These are phyloP conservation scores for Asterophora parasitica DNA, from an alignment of 768 basidiomycete genomes.

Conservation along the genomic window DNA sequence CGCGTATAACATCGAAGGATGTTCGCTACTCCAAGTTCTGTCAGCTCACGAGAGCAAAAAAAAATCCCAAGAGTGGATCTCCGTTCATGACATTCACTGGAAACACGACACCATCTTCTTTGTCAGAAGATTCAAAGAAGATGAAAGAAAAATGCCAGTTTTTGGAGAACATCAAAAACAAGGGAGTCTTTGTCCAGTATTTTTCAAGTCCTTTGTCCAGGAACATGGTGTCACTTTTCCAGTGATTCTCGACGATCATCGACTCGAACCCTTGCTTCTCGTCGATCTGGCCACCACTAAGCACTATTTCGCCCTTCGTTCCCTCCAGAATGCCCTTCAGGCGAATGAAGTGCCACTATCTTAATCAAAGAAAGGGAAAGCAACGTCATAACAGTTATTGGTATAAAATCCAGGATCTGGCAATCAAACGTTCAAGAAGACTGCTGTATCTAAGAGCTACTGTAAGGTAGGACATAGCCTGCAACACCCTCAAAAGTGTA, in stretches of 20 bases:
- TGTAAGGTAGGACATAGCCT: neutral
- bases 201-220: too few species aligned
- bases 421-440: too few species aligned
- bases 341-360: constrained; percentile 54
- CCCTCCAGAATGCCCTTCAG: constrained; percentile 44
- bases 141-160: too few species aligned
- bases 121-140: too few species aligned
- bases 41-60: neutral
- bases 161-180: too few species aligned
- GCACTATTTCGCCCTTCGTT: constrained; percentile 53
- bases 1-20: constrained; percentile 59
- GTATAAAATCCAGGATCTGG: too few species aligned
- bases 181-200: too few species aligned
- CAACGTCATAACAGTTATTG: too few species aligned
- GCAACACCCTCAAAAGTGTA: neutral
- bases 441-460: too few species aligned
- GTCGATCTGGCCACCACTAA: constrained; percentile 46
- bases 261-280: constrained; percentile 49
- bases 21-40: constrained; percentile 39
- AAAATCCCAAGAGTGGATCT: constrained; percentile 52
- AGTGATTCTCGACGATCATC: constrained; percentile 55
- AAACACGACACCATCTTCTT: too few species aligned
- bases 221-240: too few species aligned
- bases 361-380: too few species aligned
- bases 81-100: constrained; percentile 40